Conservation (phyloP, 352 stramenopile genomes). For the Phytophthora pisi region DNA sequence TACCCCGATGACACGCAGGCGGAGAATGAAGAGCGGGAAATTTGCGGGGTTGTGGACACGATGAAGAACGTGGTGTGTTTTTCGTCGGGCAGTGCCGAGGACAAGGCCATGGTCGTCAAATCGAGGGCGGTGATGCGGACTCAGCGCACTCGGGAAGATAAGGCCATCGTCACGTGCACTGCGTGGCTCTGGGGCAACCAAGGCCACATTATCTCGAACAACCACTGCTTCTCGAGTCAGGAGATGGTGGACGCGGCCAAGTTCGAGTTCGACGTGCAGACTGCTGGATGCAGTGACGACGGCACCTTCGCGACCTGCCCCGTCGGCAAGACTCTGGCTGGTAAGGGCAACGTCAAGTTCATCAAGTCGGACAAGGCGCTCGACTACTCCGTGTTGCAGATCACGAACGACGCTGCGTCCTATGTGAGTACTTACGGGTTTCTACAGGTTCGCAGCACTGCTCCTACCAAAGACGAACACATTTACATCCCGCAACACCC, state of each 20-base stretch:
- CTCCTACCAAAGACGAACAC: slow-evolving; percentile 45
- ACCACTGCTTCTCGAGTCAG: slow-evolving; percentile 54
- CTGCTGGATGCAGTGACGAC: slow-evolving; percentile 46
- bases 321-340: slow-evolving; percentile 42
- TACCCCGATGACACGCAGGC: slow-evolving; percentile 45
- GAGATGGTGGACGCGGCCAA: slow-evolving; percentile 49
- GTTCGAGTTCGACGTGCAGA: slow-evolving; percentile 70
- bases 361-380: slow-evolving; percentile 56
- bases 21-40: slow-evolving; percentile 46
- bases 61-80: slow-evolving; percentile 67
- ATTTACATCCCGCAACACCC: slow-evolving; percentile 78
- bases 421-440: slow-evolving; percentile 62
- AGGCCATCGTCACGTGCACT: slow-evolving; percentile 45
- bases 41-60: slow-evolving; percentile 57
- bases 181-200: slow-evolving; percentile 66
- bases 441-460: slow-evolving; percentile 55
- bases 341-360: slow-evolving; percentile 56
- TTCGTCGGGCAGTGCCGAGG: slow-evolving; percentile 27
- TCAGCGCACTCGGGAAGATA: slow-evolving; percentile 51
- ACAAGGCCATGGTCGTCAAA: slow-evolving; percentile 43
- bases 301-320: slow-evolving; percentile 50
- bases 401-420: slow-evolving; percentile 40
- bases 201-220: slow-evolving; percentile 73
- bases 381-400: slow-evolving; percentile 65
- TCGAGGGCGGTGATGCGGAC: slow-evolving; percentile 56